Evolutionary conservation across 257 asterid genomes (phyloP), one percentile per base, ranked within the genome.

Genomic region (Fraxinus pennsylvanica): DNA sequence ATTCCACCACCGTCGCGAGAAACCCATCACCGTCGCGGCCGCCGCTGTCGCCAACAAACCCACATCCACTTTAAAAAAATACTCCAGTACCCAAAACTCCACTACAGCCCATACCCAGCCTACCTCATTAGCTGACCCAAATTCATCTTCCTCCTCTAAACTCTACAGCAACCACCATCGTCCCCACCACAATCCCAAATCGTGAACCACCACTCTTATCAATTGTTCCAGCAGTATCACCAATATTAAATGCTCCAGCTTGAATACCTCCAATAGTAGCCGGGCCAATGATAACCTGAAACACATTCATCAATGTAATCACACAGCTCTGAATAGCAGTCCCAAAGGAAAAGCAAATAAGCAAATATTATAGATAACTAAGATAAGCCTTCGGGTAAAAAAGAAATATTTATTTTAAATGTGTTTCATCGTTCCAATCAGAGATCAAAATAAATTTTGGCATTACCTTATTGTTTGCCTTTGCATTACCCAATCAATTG

Each of bases 191-290:
- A 25, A 25, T 25, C 27, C 27, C 27, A 0, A 25, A 25, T 25
- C 27, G 27, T 25, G 0, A 25, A 0, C 27, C 0, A 25, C 27
- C 27, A 25, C 27, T 25, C 27, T 96, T 96, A 85, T 96, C 99
- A 82, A 96, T 91, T 81, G 99, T 93, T 82, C 99, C 99, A 75
- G 97, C 97, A 39, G 99, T 96, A 81, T 96, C 98, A 78, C 98
- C 99, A 79, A 96, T 96, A 86, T 94, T 96, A 80, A 96, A 96
- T 61, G 98, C 98, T 83, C 99, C 99, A 84, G 99, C 99, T 88
- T 96, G 99, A 85, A 96, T 85, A 71, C 99, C 99, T 72, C 99
- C 99, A 72, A 96, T 98, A 25, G 98, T 93, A 83, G 99, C 97
- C 57, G 99, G 99, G 65, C 99, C 98, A 68, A 96, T 91, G 75